phyloP scores from a whole-genome alignment of 371 early-diverging fungal species.

The Encephalitozoon hellem region DNA sequence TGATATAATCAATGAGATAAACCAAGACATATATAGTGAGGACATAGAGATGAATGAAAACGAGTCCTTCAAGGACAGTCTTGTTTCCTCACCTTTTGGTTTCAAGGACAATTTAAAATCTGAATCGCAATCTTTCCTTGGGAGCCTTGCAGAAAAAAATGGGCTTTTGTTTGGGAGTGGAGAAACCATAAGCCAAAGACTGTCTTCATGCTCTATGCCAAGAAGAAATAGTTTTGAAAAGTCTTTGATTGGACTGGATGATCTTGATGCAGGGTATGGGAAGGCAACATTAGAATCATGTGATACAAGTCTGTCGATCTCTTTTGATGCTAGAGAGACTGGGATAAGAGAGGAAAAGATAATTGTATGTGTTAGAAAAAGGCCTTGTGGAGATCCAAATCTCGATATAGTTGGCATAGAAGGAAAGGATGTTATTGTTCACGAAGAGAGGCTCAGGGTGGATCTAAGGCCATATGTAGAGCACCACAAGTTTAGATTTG shows the following conservation, averaged over 20 bases:
- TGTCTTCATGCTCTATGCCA: background rate
- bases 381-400: slow-evolving; percentile 24
- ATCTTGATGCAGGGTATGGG: background rate
- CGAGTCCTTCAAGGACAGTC: background rate
- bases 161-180: background rate
- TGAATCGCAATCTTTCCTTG: background rate
- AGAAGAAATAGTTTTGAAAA: background rate
- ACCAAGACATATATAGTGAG: slow-evolving; percentile 6
- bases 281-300: background rate
- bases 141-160: background rate
- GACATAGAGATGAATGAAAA: background rate
- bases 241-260: background rate
- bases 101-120: background rate
- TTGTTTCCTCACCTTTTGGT: background rate
- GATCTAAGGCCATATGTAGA: slow-evolving; percentile 85
- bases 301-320: background rate
- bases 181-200: background rate
- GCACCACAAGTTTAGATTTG: slow-evolving; percentile 81
- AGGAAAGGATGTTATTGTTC: slow-evolving; percentile 32
- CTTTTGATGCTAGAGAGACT: background rate
- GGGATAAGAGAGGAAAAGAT: slow-evolving; percentile 26
- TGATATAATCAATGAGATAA: slow-evolving; percentile 48
- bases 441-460: slow-evolving; percentile 65
- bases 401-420: slow-evolving; percentile 29
- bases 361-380: slow-evolving; percentile 51